Evolutionary conservation across 305 asterid genomes (phyloP).

Genomic region (Solanum hybrid): DNA sequence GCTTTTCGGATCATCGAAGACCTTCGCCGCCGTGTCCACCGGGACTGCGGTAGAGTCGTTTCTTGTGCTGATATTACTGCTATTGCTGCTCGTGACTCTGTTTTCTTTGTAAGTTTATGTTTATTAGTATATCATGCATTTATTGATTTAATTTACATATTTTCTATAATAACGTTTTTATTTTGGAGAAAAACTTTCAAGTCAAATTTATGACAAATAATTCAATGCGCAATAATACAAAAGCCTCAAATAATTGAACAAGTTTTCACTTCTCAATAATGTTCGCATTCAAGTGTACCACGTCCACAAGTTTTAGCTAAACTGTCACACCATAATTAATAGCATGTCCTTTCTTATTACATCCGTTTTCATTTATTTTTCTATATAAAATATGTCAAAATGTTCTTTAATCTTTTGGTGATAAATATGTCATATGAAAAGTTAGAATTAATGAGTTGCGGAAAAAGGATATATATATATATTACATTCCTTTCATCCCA

Average conservation of each 20-base stretch:
- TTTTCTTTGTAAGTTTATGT: constrained; percentile 30
- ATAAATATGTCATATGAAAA: neutral
- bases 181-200: neutral
- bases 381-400: no score
- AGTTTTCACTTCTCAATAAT: neutral
- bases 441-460: no score
- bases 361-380: neutral
- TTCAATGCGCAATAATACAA: neutral
- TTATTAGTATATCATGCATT: neutral
- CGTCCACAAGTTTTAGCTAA: neutral
- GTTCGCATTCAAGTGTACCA: neutral
- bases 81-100: constrained; percentile 58
- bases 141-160: neutral
- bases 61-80: constrained; percentile 57
- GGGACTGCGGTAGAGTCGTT: constrained; percentile 42
- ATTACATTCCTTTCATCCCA: neutral
- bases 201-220: neutral
- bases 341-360: neutral
- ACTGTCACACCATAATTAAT: neutral
- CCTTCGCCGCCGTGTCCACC: constrained; percentile 25
- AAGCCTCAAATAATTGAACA: neutral
- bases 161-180: neutral
- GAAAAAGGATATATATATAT: neutral
- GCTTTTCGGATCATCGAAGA: constrained; percentile 27
- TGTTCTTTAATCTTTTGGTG: no score